These are phyloP conservation scores for Lactifluus subvellereus DNA, from an alignment of 768 basidiomycete species.

Conservation along the genomic window DNA sequence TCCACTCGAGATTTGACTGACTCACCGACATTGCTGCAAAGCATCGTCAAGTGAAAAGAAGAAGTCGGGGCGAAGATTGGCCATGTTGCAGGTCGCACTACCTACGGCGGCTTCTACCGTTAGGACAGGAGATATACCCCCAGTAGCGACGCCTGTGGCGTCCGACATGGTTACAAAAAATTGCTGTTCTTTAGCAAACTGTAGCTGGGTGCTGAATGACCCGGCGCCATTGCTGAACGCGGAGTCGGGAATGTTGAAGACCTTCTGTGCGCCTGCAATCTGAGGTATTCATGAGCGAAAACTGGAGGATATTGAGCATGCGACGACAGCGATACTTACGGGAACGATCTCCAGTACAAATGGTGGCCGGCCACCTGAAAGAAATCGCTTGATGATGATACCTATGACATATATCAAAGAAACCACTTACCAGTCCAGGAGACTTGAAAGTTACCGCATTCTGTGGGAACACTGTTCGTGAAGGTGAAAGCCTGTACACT, in stretches of 20 bases:
- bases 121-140: constrained; percentile 49
- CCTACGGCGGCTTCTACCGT: constrained; percentile 44
- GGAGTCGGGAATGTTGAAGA: constrained; percentile 49
- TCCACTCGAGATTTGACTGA: neutral
- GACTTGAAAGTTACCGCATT: constrained; percentile 58
- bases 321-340: neutral
- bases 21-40: constrained; percentile 58
- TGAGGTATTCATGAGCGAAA: neutral
- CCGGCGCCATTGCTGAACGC: constrained; percentile 51
- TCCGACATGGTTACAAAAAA: constrained; percentile 68
- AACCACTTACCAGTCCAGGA: constrained; percentile 53
- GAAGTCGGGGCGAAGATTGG: constrained; percentile 42
- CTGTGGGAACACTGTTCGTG: constrained; percentile 37
- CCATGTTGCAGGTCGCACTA: constrained; percentile 43
- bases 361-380: constrained; percentile 17
- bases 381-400: neutral
- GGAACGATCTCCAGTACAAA: constrained; percentile 13
- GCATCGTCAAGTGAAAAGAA: constrained; percentile 45
- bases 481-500: constrained; percentile 40
- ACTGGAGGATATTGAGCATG: neutral
- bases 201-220: constrained; percentile 43
- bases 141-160: constrained; percentile 59
- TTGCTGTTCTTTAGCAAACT: constrained; percentile 35
- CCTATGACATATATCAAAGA: neutral
- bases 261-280: constrained; percentile 38